These are phyloP conservation scores for Pyronema domesticum DNA, from an alignment of 495 filamentous ascomycete genomes.

Conservation along the genomic window DNA sequence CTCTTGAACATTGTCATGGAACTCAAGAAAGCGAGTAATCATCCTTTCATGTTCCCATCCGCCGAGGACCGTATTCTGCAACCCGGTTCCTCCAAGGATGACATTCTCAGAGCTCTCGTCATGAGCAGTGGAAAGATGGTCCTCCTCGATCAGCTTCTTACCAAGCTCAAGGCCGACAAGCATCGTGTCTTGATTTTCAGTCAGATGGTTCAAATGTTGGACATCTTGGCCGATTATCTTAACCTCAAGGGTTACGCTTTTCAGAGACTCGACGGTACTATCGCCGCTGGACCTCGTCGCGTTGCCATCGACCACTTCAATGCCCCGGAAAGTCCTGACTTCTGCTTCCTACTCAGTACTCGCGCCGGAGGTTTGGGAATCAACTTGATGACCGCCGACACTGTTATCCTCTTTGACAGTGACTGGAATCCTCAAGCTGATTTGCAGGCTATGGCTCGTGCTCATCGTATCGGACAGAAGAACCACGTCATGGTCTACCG, in stretches of 20 bases:
- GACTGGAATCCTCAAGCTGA: conserved; percentile 99
- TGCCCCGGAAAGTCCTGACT: conserved; percentile 78
- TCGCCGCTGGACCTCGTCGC: conserved; percentile 63
- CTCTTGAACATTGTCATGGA: conserved; percentile 99
- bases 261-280: conserved; percentile 88
- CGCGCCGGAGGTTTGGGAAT: conserved; percentile 92
- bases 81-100: conserved; percentile 60
- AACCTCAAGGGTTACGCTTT: conserved; percentile 75
- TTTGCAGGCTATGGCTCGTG: conserved; percentile 93
- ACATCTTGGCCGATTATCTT: conserved; percentile 86
- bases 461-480: conserved; percentile 93
- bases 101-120: conserved; percentile 75
- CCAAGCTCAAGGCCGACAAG: conserved; percentile 75
- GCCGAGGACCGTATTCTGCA: conserved; percentile 74
- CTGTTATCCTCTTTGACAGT: conserved; percentile 93
- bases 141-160: conserved; percentile 80
- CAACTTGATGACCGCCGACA: conserved; percentile 97
- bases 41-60: conserved; percentile 91
- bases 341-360: conserved; percentile 90
- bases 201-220: conserved; percentile 98
- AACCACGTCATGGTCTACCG: conserved; percentile 89
- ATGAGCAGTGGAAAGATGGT: conserved; percentile 99
- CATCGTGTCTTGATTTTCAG: conserved; percentile 97
- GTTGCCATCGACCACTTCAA: conserved; percentile 97
- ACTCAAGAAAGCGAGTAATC: conserved; percentile 94